phyloP scores from a whole-genome alignment of 139 green algal species.

The Eudorina sp. region DNA sequence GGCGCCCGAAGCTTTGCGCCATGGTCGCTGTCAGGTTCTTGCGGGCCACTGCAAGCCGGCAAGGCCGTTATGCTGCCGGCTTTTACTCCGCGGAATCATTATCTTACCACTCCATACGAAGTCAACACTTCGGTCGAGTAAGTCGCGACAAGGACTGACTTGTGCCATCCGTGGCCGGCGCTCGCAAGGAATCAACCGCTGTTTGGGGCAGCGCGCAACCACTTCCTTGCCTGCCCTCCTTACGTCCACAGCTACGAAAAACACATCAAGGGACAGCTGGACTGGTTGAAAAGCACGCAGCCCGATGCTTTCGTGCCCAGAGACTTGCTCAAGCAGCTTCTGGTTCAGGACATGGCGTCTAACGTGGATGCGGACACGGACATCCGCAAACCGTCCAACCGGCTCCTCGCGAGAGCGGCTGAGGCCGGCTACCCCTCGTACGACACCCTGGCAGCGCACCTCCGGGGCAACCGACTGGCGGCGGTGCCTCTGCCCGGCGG shows the following conservation, averaged over 20 bases:
- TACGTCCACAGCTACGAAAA: background rate
- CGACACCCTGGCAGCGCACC: background rate
- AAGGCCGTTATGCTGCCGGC: background rate
- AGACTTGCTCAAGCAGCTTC: background rate
- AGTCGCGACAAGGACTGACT: too few species aligned
- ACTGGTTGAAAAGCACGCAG: background rate
- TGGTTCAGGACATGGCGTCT: background rate
- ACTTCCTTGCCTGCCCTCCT: too few species aligned
- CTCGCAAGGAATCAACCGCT: background rate
- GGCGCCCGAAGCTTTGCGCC: background rate
- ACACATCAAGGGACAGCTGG: background rate
- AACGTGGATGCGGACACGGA: background rate
- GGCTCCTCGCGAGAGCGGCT: background rate
- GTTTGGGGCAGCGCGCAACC: background rate
- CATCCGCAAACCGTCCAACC: too few species aligned
- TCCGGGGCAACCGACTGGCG: background rate
- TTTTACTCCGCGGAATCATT: slow-evolving; percentile 28
- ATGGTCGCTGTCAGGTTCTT: background rate
- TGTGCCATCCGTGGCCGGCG: too few species aligned
- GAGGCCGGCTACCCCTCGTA: slow-evolving; percentile 7
- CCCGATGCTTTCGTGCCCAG: background rate
- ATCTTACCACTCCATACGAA: background rate
- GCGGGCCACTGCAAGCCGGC: slow-evolving; percentile 2
- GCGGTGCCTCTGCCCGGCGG: slow-evolving; percentile 4
- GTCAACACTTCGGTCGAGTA: background rate